Evolutionary conservation across 1,139 yeast species (phyloP).

Genomic region (Torulaspora globosa): DNA sequence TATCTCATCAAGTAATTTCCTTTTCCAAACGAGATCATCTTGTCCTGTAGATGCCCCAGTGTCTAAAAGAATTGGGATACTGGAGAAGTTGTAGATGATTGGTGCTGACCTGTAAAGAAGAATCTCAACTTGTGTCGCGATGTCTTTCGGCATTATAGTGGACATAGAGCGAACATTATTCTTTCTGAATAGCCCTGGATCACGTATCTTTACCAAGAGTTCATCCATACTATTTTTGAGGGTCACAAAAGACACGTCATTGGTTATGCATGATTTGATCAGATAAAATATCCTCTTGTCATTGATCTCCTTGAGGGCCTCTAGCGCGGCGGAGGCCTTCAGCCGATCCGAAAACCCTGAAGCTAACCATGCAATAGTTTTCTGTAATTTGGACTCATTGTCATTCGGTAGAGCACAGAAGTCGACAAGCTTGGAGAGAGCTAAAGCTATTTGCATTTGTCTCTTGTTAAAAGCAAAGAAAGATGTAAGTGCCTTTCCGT

Average conservation of each 20-base stretch:
- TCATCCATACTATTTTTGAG: constrained; percentile 61
- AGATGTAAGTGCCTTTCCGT: constrained; percentile 57
- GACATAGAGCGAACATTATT: constrained; percentile 39
- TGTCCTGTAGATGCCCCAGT: constrained; percentile 42
- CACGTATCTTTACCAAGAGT: constrained; percentile 50
- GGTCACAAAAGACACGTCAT: constrained; percentile 58
- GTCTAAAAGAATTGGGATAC: constrained; percentile 52
- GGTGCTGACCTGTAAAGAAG: constrained; percentile 60
- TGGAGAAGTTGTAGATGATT: constrained; percentile 61
- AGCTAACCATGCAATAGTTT: constrained; percentile 62
- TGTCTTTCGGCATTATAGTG: constrained; percentile 45
- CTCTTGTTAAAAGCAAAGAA: constrained; percentile 66
- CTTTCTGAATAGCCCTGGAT: constrained; percentile 46
- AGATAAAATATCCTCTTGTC: constrained; percentile 57
- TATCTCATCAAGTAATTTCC: constrained; percentile 50
- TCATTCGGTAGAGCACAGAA: constrained; percentile 37
- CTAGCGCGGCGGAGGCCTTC: constrained; percentile 48
- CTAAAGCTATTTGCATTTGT: constrained; percentile 54
- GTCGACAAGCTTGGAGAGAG: constrained; percentile 36
- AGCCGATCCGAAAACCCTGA: constrained; percentile 52
- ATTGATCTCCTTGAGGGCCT: constrained; percentile 49
- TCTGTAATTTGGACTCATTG: constrained; percentile 44
- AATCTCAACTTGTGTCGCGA: constrained; percentile 51
- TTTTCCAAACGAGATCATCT: constrained; percentile 40
- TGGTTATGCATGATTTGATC: constrained; percentile 50